A percentile compares a stretch with the other conserved stretches of the same genome.
phyloP scores from a whole-genome alignment of 78 protist species.

The Dictyostelium purpureum region DNA sequence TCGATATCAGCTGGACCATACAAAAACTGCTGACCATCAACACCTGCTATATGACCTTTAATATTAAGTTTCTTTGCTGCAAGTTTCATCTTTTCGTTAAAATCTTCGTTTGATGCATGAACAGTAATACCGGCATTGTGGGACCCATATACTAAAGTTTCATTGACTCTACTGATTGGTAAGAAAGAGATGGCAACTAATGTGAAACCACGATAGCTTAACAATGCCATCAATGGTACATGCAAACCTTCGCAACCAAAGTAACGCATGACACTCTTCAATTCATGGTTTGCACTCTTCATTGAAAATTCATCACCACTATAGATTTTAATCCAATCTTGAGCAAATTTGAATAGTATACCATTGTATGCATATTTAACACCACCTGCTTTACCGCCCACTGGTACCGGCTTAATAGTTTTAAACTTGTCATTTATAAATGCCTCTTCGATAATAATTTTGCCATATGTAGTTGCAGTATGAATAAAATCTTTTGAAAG shows the following conservation, averaged over 20 bases:
- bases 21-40: slow-evolving; percentile 28
- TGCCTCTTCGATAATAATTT: slow-evolving; percentile 82
- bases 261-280: slow-evolving; percentile 70
- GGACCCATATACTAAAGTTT: slow-evolving; percentile 72
- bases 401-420: slow-evolving; percentile 49
- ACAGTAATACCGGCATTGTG: slow-evolving; percentile 70
- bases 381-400: slow-evolving; percentile 77
- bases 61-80: slow-evolving; percentile 75
- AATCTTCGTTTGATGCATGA: not conserved
- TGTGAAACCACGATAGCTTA: slow-evolving; percentile 78
- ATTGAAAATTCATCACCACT: slow-evolving; percentile 63
- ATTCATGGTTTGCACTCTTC: slow-evolving; percentile 73
- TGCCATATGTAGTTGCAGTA: slow-evolving; percentile 80
- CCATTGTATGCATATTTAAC: slow-evolving; percentile 79
- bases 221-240: slow-evolving; percentile 79
- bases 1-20: slow-evolving; percentile 84
- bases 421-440: slow-evolving; percentile 38
- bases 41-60: slow-evolving; percentile 77
- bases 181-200: slow-evolving; percentile 81
- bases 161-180: slow-evolving; percentile 33
- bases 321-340: slow-evolving; percentile 69
- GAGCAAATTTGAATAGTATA: slow-evolving; percentile 73
- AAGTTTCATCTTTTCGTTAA: slow-evolving; percentile 39
- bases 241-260: slow-evolving; percentile 82
- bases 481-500: slow-evolving; percentile 81